phyloP scores from a whole-genome alignment of 768 basidiomycete species.

The Trametes villosa region DNA sequence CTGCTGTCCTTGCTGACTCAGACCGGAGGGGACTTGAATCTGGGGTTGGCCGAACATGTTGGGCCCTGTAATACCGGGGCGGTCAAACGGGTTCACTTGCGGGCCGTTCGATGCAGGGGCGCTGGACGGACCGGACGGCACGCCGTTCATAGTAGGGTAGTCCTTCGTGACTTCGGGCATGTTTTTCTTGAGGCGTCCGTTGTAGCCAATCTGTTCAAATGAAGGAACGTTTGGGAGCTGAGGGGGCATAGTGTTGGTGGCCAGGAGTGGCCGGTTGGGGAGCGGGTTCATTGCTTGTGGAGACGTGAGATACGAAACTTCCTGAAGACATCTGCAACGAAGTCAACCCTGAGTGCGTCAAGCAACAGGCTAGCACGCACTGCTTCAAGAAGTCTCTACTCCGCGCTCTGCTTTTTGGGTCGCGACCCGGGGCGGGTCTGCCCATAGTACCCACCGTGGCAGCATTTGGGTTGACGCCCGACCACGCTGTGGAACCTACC shows the following conservation, averaged over 20 bases:
- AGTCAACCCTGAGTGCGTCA: slow-evolving; percentile 3
- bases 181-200: slow-evolving; percentile 80
- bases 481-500: slow-evolving; percentile 47
- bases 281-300: slow-evolving; percentile 97
- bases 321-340: slow-evolving; percentile 82
- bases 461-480: slow-evolving; percentile 48
- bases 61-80: slow-evolving; percentile 46
- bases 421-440: slow-evolving; percentile 80
- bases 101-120: slow-evolving; percentile 50
- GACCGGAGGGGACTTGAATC: slow-evolving; percentile 33
- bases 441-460: slow-evolving; percentile 54
- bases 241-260: slow-evolving; percentile 65
- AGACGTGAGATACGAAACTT: slow-evolving; percentile 96
- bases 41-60: slow-evolving; percentile 46
- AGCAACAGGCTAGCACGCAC: slow-evolving; percentile 48
- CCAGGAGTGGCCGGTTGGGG: slow-evolving; percentile 80
- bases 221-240: slow-evolving; percentile 72
- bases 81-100: slow-evolving; percentile 53
- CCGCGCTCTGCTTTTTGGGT: slow-evolving; percentile 93
- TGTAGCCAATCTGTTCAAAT: slow-evolving; percentile 75
- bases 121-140: slow-evolving; percentile 58
- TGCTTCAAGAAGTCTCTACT: slow-evolving; percentile 98
- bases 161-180: slow-evolving; percentile 80
- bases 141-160: slow-evolving; percentile 64
- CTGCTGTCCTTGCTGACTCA: slow-evolving; percentile 35